Base-by-base conservation (phyloP, 2,329 filamentous ascomycete species). In the Penicillium sp. region DNA sequence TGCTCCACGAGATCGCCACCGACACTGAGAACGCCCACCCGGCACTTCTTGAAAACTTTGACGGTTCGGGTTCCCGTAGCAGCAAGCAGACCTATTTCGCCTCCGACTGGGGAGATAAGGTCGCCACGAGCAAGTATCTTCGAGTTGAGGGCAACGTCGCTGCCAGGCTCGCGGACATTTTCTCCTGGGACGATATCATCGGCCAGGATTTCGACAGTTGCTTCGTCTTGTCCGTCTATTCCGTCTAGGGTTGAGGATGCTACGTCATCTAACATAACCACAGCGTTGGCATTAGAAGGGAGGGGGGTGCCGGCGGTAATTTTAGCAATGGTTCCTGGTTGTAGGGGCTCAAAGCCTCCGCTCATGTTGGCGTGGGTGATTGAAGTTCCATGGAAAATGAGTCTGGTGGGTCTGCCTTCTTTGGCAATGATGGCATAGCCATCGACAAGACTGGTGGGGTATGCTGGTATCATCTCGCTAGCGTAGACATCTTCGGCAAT, bases 181-280 rank as follows among this genome's bases (percentile, higher is more conserved):
- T 97, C 92, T 17, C 89, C 90, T 4, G 85, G 77, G 50, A 85
- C 84, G 50, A 97, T 86, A 10, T 85, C 85, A 29, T 88, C 86
- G 0, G 90, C 91, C 1, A 96, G 79, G 38, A 99, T 93, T 72
- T 96, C 90, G 1, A 99, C 84, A 59, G 91, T 89, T 51, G 87
- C 88, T 73, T 99, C 94, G 75, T 97, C 94, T 49, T 82, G 43
- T 97, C 87, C 29, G 86, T 83, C 85, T 2, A 97, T 43, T 97
- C 87, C 29, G 86, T 83, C 85, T 2, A 97, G 79, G 38, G 19
- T 7, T 41, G 19, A 41, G 38, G 12, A 21, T 0, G 87, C 77
- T 0, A 93, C 97, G 69, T 97, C 93, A 75, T 99, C 94, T 0
- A 97, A 93, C 90, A 94, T 97, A 43, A 96, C 88, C 1, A 97